These are phyloP conservation scores for Curvularia hawaiiensis DNA, from an alignment of 2,329 filamentous ascomycete genomes.

Conservation along the genomic window DNA sequence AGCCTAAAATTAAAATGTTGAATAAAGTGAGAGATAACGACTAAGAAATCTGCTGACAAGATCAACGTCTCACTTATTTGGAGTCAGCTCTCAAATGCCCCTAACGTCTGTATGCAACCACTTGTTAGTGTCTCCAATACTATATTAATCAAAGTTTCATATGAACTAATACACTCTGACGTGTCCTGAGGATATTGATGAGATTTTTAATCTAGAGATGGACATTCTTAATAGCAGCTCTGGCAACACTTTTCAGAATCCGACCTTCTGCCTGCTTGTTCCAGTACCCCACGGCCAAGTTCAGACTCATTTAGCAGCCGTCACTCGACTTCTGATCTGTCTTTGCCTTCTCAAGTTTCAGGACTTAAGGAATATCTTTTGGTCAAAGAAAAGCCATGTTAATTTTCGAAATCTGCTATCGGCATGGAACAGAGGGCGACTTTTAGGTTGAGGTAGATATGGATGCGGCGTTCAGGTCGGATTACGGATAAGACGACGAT, in stretches of 20 bases:
- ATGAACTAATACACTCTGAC: too few relatives aligned
- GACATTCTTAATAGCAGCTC: too few relatives aligned
- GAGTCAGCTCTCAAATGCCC: too few relatives aligned
- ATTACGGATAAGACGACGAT: background rate
- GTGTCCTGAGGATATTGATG: too few relatives aligned
- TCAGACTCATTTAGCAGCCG: conserved; percentile 30
- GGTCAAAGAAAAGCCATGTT: background rate
- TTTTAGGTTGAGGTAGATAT: background rate
- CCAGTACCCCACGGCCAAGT: conserved; percentile 33
- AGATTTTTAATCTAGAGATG: too few relatives aligned
- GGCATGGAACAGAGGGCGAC: background rate
- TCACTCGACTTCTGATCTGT: conserved; percentile 35
- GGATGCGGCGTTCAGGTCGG: background rate
- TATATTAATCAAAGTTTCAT: too few relatives aligned
- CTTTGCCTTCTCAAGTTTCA: conserved; percentile 12
- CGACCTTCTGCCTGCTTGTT: conserved; percentile 13
- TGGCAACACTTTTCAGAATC: background rate
- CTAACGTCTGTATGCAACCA: too few relatives aligned
- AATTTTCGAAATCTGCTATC: background rate
- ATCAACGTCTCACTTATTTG: too few relatives aligned
- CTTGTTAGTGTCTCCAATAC: too few relatives aligned
- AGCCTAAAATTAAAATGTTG: too few relatives aligned
- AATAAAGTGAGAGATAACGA: too few relatives aligned
- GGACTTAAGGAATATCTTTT: background rate
- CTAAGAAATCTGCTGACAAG: too few relatives aligned